Evolutionary conservation across 441 rosid genomes (phyloP), one percentile per base, ranked within the genome.

Genomic region (Gossypium davidsonii): DNA sequence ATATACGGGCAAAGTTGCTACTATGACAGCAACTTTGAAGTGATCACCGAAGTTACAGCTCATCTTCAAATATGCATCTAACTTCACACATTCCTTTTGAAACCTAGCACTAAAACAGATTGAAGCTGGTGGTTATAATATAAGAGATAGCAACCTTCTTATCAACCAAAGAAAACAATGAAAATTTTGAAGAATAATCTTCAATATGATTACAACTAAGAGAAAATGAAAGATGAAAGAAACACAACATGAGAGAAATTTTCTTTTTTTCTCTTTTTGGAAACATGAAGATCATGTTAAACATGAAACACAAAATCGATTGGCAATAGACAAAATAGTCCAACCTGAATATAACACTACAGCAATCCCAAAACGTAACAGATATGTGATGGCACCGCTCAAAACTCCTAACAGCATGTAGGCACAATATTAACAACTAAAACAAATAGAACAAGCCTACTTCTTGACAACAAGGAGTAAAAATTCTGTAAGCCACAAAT

Each of bases 1-100:
- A 70, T 53, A 56, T 55, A 70, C 6, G 8, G 34, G 20, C 52
- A 49, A 25, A 70, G 23, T 57, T 23, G 73, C 51, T 37, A 44
- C 73, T 70, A 5, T 70, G 17, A 21, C 52, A 70, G 20, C 73
- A 70, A 55, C 52, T 34, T 53, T 53, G 51, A 55, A 37, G 63
- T 20, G 52, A 55, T 56, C 49, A 53, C 57, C 51, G 21, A 28
- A 53, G 28, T 67, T 55, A 20, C 52, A 37, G 7, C 26, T 17
- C 49, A 34, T 55, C 63, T 68, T 51, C 49, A 55, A 55, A 55
- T 11, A 23, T 70, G 63, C 39, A 70, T 39, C 52, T 34, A 70
- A 70, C 64, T 70, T 34, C 63, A 3, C 56, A 23, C 34, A 37
- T 56, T 37, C 49, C 48, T 20, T 53, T 55, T 37, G 10, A 20